A percentile compares a stretch with the other conserved stretches of the same genome.
Conservation (phyloP, 768 basidiomycete species). For the Tylopilus rubrobrunneus region DNA sequence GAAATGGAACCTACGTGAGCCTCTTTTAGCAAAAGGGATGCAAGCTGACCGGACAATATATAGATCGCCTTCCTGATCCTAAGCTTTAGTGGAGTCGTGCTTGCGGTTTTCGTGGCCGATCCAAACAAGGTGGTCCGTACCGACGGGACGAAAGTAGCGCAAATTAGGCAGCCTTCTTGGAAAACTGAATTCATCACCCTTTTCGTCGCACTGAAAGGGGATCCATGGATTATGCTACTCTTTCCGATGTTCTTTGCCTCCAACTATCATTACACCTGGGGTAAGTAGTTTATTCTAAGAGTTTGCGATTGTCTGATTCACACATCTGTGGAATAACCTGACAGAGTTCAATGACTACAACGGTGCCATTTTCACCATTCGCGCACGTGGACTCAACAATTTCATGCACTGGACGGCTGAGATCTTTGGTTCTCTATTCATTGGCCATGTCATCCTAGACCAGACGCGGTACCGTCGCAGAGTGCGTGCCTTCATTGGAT, state of each 20-base stretch:
- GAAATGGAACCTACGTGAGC: constrained; percentile 82
- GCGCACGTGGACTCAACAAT: too few relatives aligned
- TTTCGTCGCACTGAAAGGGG: constrained; percentile 61
- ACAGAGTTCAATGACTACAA: too few relatives aligned
- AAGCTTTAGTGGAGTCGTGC: constrained; percentile 61
- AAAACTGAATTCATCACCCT: constrained; percentile 67
- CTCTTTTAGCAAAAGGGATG: neutral
- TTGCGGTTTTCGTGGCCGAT: constrained; percentile 66
- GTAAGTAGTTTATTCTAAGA: constrained; percentile 29
- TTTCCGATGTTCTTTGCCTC: constrained; percentile 85
- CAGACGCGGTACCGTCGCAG: too few relatives aligned
- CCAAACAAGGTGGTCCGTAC: constrained; percentile 72
- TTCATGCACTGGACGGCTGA: too few relatives aligned
- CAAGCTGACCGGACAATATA: neutral
- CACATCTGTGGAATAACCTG: too few relatives aligned
- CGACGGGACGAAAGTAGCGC: constrained; percentile 66
- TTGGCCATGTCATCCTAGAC: too few relatives aligned
- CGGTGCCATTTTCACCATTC: too few relatives aligned
- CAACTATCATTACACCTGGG: constrained; percentile 86
- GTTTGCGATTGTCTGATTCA: too few relatives aligned
- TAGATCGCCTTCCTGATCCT: constrained; percentile 75
- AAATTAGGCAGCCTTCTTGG: constrained; percentile 68
- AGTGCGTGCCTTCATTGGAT: too few relatives aligned
- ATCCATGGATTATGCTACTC: constrained; percentile 69
- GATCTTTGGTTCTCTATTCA: too few relatives aligned